Evolutionary conservation across 306 rosid genomes (phyloP).

Genomic region (Comarum palustre): DNA sequence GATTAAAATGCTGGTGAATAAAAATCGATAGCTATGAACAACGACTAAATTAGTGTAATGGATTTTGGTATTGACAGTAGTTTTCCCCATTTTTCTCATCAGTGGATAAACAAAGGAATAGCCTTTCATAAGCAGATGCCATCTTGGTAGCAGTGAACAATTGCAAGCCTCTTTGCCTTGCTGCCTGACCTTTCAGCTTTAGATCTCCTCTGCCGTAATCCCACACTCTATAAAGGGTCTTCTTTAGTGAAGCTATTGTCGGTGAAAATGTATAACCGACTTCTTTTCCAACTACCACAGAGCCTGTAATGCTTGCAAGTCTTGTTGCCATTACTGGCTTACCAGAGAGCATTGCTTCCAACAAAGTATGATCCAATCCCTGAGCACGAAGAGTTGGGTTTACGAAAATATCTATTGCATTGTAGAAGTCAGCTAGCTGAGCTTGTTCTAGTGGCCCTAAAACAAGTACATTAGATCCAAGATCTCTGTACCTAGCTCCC

Average conservation of each 20-base stretch:
- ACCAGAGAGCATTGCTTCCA: conserved; percentile 60
- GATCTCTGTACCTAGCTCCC: conserved; percentile 56
- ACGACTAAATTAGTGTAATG: neutral
- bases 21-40: neutral
- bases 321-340: conserved; percentile 66
- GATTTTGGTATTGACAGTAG: conserved; percentile 41
- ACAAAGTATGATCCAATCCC: conserved; percentile 58
- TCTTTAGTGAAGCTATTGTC: conserved; percentile 49
- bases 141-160: conserved; percentile 69
- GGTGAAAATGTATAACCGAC: conserved; percentile 73
- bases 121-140: conserved; percentile 66
- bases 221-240: conserved; percentile 36
- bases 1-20: neutral
- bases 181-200: conserved; percentile 50
- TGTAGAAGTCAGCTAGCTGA: conserved; percentile 54
- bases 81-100: conserved; percentile 24
- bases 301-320: conserved; percentile 69
- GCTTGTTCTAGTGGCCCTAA: conserved; percentile 60
- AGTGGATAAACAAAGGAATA: conserved; percentile 63
- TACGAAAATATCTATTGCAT: conserved; percentile 51
- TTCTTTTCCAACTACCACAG: conserved; percentile 49
- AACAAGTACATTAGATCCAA: conserved; percentile 48
- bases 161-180: conserved; percentile 57
- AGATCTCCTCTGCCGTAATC: conserved; percentile 41
- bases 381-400: conserved; percentile 58